Percentiles rank a stretch among this genome's conserved stretches.
phyloP scores from a whole-genome alignment of 257 asterid species.

The Nicotiana benthamiana region DNA sequence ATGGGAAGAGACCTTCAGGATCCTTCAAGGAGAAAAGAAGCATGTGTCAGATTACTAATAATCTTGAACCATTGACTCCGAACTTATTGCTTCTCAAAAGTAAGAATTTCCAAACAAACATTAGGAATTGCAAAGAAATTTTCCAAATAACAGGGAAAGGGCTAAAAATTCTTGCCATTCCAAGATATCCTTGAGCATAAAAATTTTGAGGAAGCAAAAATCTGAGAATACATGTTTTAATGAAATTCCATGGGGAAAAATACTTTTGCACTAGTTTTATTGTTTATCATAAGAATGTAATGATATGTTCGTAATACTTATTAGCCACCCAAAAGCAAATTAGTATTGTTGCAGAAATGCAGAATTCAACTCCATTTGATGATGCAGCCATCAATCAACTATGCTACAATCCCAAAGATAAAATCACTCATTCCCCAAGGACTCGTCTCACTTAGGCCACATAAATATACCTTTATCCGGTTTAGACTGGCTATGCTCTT shows the following conservation, averaged over 20 bases:
- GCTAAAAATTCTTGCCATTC: background rate
- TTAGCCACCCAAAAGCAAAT: no score
- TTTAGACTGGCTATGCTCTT: background rate
- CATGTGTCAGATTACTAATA: background rate
- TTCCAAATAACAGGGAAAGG: background rate
- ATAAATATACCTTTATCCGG: background rate
- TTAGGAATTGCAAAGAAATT: background rate
- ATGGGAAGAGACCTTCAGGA: conserved; percentile 99
- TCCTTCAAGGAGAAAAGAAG: conserved; percentile 48
- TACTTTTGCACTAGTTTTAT: no score
- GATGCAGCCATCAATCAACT: background rate
- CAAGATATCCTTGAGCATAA: background rate
- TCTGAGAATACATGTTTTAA: background rate
- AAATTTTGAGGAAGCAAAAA: background rate
- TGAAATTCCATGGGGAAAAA: background rate
- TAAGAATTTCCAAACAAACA: background rate
- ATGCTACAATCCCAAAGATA: background rate
- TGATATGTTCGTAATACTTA: no score
- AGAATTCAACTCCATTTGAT: background rate
- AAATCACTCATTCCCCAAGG: background rate
- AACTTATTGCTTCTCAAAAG: background rate
- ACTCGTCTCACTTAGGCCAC: background rate
- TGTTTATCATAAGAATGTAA: no score
- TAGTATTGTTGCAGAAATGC: background rate
- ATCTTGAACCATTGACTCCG: background rate